phyloP scores from a whole-genome alignment of 306 rosid species.

The Ormosia semicastrata region DNA sequence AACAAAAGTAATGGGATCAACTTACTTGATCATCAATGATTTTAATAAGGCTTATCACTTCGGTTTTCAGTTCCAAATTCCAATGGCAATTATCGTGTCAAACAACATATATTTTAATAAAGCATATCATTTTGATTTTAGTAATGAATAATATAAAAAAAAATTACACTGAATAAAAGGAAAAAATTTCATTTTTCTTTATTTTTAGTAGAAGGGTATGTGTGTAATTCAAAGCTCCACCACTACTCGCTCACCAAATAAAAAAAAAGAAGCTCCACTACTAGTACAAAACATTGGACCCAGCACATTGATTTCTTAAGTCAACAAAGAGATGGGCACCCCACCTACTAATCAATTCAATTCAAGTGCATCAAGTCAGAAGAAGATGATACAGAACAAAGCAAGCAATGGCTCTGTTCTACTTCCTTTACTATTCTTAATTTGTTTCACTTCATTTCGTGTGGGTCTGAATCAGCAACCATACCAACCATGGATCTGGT shows the following conservation, averaged over 20 bases:
- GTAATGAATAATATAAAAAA: too few species aligned
- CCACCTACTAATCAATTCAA: neutral
- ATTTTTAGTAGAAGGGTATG: neutral
- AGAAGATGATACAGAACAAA: neutral
- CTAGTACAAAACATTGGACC: neutral
- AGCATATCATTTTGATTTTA: too few species aligned
- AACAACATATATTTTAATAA: too few species aligned
- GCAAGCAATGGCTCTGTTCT: constrained; percentile 1
- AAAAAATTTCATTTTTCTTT: neutral
- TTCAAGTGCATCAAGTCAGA: constrained; percentile 15
- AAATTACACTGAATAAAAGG: neutral
- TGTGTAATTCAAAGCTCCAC: neutral
- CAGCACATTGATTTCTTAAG: neutral
- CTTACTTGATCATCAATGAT: too few species aligned
- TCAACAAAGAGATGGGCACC: constrained; percentile 3
- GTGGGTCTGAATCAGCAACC: constrained; percentile 26
- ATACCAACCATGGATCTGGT: neutral
- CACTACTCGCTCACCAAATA: neutral
- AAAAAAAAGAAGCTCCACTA: neutral
- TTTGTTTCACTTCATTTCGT: neutral
- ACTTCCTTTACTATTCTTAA: neutral
- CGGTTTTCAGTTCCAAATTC: too few species aligned
- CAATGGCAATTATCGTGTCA: too few species aligned
- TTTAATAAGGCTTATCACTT: too few species aligned
- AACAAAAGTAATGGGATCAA: too few species aligned